Conservation (phyloP, 768 basidiomycete genomes). For the Boletus vermiculosoides region DNA sequence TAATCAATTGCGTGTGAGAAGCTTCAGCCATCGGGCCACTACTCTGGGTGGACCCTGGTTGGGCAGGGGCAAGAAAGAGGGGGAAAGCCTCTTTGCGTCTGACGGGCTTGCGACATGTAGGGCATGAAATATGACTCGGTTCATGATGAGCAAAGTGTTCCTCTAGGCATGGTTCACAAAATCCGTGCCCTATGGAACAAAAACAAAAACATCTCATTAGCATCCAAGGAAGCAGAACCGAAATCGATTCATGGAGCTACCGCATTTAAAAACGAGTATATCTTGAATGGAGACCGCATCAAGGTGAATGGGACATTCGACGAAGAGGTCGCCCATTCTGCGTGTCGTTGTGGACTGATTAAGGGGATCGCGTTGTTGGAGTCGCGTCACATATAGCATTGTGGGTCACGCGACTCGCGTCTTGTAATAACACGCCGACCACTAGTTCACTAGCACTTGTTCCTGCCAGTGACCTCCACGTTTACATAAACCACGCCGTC, state of each 20-base stretch:
- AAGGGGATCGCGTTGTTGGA: not conserved
- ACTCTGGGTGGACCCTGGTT: not conserved
- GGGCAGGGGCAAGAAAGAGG: slow-evolving; percentile 27
- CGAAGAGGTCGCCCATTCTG: slow-evolving; percentile 21
- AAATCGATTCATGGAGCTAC: slow-evolving; percentile 17
- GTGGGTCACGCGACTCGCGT: not conserved
- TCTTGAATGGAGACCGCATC: slow-evolving; percentile 28
- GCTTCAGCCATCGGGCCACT: slow-evolving; percentile 4
- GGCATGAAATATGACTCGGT: slow-evolving; percentile 17
- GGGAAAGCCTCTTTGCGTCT: slow-evolving; percentile 27
- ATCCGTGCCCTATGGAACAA: slow-evolving; percentile 31
- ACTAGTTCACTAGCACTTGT: not conserved
- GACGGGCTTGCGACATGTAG: slow-evolving; percentile 32
- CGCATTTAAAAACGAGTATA: slow-evolving; percentile 31
- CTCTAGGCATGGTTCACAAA: slow-evolving; percentile 30
- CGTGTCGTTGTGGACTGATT: not conserved
- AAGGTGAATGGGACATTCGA: slow-evolving; percentile 35
- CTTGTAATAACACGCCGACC: no score
- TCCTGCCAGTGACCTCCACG: not conserved
- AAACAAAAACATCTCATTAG: slow-evolving; percentile 15
- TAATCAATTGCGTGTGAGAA: slow-evolving; percentile 6
- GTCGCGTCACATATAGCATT: not conserved
- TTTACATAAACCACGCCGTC: not conserved
- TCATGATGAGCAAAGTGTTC: slow-evolving; percentile 17
- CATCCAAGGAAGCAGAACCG: not conserved